phyloP scores from a whole-genome alignment of 148 eudicot genomes.

The Vaccinium vitisidaea region DNA sequence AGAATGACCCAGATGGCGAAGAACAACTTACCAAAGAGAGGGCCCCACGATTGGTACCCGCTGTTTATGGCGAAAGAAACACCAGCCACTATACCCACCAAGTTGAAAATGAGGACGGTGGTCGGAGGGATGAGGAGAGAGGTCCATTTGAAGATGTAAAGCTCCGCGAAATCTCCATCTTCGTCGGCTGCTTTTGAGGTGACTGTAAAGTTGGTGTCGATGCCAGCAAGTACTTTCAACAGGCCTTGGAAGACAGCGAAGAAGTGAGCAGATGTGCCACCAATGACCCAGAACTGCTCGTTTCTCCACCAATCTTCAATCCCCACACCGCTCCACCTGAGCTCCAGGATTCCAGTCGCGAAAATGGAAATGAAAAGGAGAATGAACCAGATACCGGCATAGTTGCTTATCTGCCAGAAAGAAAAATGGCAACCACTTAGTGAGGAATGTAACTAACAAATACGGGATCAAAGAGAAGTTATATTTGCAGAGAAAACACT shows the following conservation, averaged over 20 bases:
- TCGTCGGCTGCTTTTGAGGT: slow-evolving; percentile 80
- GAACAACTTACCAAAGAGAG: slow-evolving; percentile 77
- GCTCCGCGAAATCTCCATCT: slow-evolving; percentile 78
- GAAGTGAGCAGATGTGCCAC: slow-evolving; percentile 84
- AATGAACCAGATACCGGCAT: slow-evolving; percentile 69
- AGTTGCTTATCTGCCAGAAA: slow-evolving; percentile 69
- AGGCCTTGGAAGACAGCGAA: slow-evolving; percentile 89
- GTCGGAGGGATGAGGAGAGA: slow-evolving; percentile 81
- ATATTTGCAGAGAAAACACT: background rate
- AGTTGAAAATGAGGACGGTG: slow-evolving; percentile 63
- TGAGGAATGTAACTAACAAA: slow-evolving; percentile 11
- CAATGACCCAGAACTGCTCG: slow-evolving; percentile 92
- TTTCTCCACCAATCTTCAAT: slow-evolving; percentile 93
- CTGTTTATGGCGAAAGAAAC: slow-evolving; percentile 73
- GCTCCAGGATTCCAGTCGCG: slow-evolving; percentile 67
- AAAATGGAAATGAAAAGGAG: slow-evolving; percentile 73
- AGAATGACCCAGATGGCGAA: slow-evolving; percentile 80
- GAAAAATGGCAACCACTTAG: slow-evolving; percentile 15
- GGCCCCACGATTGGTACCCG: slow-evolving; percentile 89
- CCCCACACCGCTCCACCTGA: slow-evolving; percentile 76
- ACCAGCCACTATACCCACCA: slow-evolving; percentile 81
- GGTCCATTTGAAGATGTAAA: slow-evolving; percentile 79
- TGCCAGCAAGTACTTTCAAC: slow-evolving; percentile 72
- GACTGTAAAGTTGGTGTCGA: slow-evolving; percentile 86
- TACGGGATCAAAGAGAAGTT: background rate